Evolutionary conservation across 805 yeast species (phyloP).

Genomic region (Candida parachauliodes): DNA sequence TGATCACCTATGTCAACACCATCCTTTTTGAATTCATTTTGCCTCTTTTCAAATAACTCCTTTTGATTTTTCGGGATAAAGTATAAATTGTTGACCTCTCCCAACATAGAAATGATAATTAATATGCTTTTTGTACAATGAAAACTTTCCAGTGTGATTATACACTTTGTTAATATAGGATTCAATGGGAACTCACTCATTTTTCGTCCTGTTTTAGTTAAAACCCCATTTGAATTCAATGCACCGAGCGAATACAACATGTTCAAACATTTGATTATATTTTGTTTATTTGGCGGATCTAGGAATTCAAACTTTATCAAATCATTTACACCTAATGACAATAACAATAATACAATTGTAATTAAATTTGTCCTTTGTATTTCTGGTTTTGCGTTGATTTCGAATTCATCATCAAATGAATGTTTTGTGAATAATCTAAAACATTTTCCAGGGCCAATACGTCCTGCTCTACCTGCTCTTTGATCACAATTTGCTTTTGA

Average conservation of each 20-base stretch:
- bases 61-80: conserved; percentile 66
- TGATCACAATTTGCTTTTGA: conserved; percentile 45
- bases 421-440: conserved; percentile 83
- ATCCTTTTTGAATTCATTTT: conserved; percentile 44
- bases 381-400: conserved; percentile 82
- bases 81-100: conserved; percentile 70
- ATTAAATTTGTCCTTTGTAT: conserved; percentile 82
- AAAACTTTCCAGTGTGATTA: conserved; percentile 58
- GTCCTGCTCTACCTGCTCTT: conserved; percentile 47
- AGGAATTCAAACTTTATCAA: conserved; percentile 80
- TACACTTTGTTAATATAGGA: conserved; percentile 79
- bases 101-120: conserved; percentile 77
- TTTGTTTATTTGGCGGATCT: conserved; percentile 79
- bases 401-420: conserved; percentile 75
- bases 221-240: conserved; percentile 68
- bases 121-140: conserved; percentile 67
- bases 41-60: conserved; percentile 62
- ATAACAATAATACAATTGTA: conserved; percentile 67
- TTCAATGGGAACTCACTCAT: conserved; percentile 94
- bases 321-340: conserved; percentile 84
- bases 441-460: conserved; percentile 47
- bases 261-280: conserved; percentile 73
- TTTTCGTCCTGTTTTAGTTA: conserved; percentile 72
- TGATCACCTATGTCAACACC: conserved; percentile 82
- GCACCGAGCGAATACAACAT: conserved; percentile 87